A percentile compares a stretch with the other conserved stretches of the same genome.
Evolutionary conservation across 2,329 filamentous ascomycete species (phyloP).

Genomic region (Metarhizium rileyi): DNA sequence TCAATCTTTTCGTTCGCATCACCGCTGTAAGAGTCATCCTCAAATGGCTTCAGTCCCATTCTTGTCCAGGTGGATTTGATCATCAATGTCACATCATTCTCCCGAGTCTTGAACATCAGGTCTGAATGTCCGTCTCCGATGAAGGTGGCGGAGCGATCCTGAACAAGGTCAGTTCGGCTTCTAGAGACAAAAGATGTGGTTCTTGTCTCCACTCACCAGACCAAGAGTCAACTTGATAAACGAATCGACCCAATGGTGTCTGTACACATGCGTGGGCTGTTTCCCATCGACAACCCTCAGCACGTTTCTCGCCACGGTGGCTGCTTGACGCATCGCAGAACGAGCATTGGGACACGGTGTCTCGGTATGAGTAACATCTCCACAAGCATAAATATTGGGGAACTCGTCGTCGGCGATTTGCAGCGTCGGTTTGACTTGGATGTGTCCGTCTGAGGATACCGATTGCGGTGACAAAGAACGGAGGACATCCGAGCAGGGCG

Average conservation of each 20-base stretch:
- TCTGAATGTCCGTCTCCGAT: slow-evolving; percentile 33
- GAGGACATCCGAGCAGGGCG: slow-evolving; percentile 43
- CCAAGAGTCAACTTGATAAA: slow-evolving; percentile 45
- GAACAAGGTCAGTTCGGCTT: neutral
- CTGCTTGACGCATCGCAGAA: slow-evolving; percentile 43
- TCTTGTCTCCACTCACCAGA: slow-evolving; percentile 28
- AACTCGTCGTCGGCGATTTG: slow-evolving; percentile 40
- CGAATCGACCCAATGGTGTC: slow-evolving; percentile 35
- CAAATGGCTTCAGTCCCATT: slow-evolving; percentile 35
- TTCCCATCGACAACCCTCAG: slow-evolving; percentile 33
- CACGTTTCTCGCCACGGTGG: slow-evolving; percentile 45
- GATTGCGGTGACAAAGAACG: slow-evolving; percentile 29
- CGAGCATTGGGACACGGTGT: slow-evolving; percentile 42
- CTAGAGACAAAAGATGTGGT: neutral
- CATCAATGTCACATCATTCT: slow-evolving; percentile 35
- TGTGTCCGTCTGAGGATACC: slow-evolving; percentile 37
- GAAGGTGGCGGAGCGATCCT: slow-evolving; percentile 36
- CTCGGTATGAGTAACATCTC: slow-evolving; percentile 48
- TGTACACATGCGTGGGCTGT: slow-evolving; percentile 28
- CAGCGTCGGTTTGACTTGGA: slow-evolving; percentile 45
- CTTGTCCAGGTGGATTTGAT: slow-evolving; percentile 30
- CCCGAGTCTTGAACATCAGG: slow-evolving; percentile 29
- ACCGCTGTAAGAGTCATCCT: slow-evolving; percentile 19
- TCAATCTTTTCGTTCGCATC: neutral
- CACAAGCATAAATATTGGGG: slow-evolving; percentile 50